phyloP scores from a whole-genome alignment of 805 yeast genomes.

The Teunomyces panamensis region DNA sequence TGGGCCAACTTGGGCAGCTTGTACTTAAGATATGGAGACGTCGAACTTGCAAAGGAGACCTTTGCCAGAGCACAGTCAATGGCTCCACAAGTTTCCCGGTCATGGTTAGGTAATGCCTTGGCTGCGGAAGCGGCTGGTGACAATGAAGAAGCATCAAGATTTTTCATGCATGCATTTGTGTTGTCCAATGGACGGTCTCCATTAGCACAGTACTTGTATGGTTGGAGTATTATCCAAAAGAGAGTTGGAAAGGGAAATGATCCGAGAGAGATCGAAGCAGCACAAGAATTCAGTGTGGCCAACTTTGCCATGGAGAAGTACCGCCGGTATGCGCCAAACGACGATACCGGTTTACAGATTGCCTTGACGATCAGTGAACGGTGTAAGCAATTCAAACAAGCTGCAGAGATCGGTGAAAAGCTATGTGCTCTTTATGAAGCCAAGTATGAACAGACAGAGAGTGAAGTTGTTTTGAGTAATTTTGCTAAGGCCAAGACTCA shows the following conservation, averaged over 20 bases:
- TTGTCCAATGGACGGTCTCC: constrained; percentile 73
- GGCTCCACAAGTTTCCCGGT: constrained; percentile 67
- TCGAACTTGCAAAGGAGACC: constrained; percentile 69
- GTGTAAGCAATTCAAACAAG: constrained; percentile 57
- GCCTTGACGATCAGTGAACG: constrained; percentile 65
- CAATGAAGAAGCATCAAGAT: constrained; percentile 44
- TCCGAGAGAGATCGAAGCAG: constrained; percentile 53
- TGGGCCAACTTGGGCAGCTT: constrained; percentile 85
- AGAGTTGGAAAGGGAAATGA: constrained; percentile 43
- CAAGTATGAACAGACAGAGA: constrained; percentile 55
- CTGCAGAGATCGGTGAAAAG: constrained; percentile 44
- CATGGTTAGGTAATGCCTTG: constrained; percentile 89
- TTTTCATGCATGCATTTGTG: constrained; percentile 76
- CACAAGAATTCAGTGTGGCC: constrained; percentile 68
- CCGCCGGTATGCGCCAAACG: constrained; percentile 59
- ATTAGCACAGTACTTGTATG: constrained; percentile 69
- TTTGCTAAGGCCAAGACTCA: constrained; percentile 66
- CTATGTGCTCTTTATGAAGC: constrained; percentile 51
- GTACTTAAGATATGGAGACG: constrained; percentile 66
- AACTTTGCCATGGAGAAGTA: constrained; percentile 63
- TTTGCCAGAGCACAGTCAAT: constrained; percentile 73
- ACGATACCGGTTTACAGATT: constrained; percentile 54
- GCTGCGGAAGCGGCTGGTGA: constrained; percentile 53
- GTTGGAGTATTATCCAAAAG: constrained; percentile 51
- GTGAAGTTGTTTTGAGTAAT: constrained; percentile 41